Evolutionary conservation across 495 filamentous ascomycete genomes (phyloP).

Genomic region (Lasiosphaeriaceae sp.): DNA sequence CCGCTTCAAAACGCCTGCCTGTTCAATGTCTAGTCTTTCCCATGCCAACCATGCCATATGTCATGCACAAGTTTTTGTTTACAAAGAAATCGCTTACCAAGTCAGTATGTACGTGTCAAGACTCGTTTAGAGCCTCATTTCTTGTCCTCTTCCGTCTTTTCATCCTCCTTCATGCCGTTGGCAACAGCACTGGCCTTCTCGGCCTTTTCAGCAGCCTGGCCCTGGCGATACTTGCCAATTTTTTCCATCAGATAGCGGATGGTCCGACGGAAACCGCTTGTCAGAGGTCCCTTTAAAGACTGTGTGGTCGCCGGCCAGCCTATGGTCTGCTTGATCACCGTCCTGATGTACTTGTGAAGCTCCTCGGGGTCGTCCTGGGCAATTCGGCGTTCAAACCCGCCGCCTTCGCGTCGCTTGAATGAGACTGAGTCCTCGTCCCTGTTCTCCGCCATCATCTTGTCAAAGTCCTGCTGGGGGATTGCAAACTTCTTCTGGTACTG

Average conservation of each 20-base stretch:
- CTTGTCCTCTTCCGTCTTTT: constrained; percentile 11
- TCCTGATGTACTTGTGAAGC: constrained; percentile 62
- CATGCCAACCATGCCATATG: constrained; percentile 17
- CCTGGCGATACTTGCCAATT: constrained; percentile 63
- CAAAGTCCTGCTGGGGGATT: constrained; percentile 78
- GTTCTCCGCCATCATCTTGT: constrained; percentile 75
- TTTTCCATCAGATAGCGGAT: constrained; percentile 82
- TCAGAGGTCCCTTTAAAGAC: constrained; percentile 74
- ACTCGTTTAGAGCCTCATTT: not conserved
- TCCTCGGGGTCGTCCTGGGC: constrained; percentile 60
- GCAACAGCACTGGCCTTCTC: constrained; percentile 6
- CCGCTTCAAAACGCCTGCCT: constrained; percentile 9
- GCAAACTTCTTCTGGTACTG: constrained; percentile 85
- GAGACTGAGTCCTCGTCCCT: constrained; percentile 64
- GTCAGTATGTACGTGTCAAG: constrained; percentile 3
- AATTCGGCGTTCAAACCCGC: constrained; percentile 80
- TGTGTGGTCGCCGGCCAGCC: constrained; percentile 86
- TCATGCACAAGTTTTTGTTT: not conserved
- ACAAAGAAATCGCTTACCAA: constrained; percentile 5
- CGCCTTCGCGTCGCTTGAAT: constrained; percentile 71
- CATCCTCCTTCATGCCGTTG: constrained; percentile 5
- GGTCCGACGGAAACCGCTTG: constrained; percentile 63
- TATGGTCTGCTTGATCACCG: constrained; percentile 79
- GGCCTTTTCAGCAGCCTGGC: constrained; percentile 21
- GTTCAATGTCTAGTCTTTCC: constrained; percentile 8